These are phyloP conservation scores for Colletotrichum sp. DNA, from an alignment of 2,329 filamentous ascomycete genomes.

Conservation along the genomic window DNA sequence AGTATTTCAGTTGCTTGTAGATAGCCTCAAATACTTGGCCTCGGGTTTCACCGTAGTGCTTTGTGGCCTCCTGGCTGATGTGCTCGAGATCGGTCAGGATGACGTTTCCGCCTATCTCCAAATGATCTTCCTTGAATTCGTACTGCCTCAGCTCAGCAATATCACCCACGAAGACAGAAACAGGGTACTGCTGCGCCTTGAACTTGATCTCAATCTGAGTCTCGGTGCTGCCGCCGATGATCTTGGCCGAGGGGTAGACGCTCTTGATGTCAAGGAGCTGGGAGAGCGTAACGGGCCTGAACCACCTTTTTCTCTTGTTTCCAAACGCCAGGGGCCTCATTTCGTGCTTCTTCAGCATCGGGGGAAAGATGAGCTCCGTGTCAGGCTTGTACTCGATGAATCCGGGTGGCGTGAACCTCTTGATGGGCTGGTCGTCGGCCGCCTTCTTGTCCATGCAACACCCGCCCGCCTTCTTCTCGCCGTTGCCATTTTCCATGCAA, in stretches of 20 bases:
- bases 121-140: conserved; percentile 75
- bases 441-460: conserved; percentile 73
- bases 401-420: conserved; percentile 81
- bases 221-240: conserved; percentile 95
- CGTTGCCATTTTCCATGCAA: conserved; percentile 71
- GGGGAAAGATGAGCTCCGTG: conserved; percentile 94
- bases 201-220: conserved; percentile 99
- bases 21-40: conserved; percentile 90
- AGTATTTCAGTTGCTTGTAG: conserved; percentile 91
- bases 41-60: conserved; percentile 74
- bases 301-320: conserved; percentile 95
- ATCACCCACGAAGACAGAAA: conserved; percentile 92
- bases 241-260: conserved; percentile 83
- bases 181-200: conserved; percentile 89
- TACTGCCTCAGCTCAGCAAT: conserved; percentile 89
- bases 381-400: conserved; percentile 95
- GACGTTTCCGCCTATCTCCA: conserved; percentile 95
- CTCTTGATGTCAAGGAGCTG: conserved; percentile 93
- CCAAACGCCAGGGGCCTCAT: conserved; percentile 86
- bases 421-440: conserved; percentile 59
- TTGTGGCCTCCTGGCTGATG: conserved; percentile 79
- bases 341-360: conserved; percentile 80
- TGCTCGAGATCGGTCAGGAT: conserved; percentile 89
- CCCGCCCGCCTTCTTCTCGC: conserved; percentile 41
- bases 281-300: conserved; percentile 82